These are phyloP conservation scores for Actinomortierella wolfii DNA, from an alignment of 371 early-diverging fungal species.

Conservation along the genomic window DNA sequence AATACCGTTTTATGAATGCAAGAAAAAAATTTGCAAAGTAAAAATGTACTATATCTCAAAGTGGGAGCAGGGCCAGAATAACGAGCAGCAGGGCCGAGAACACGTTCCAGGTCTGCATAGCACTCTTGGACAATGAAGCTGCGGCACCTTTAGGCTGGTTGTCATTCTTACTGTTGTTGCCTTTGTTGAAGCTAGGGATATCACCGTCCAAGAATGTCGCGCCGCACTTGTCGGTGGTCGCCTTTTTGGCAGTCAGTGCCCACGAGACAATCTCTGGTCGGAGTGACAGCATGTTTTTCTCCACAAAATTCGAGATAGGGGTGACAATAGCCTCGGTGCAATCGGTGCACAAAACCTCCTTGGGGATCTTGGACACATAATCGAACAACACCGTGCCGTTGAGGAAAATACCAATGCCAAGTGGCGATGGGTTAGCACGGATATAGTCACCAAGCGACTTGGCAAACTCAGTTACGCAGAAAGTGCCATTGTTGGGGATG, in stretches of 20 bases:
- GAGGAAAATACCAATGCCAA: slow-evolving; percentile 19
- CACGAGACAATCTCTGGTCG: slow-evolving; percentile 6
- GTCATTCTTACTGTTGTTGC: too few species aligned
- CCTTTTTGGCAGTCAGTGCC: slow-evolving; percentile 1
- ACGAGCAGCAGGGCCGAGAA: too few species aligned
- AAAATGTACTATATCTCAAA: too few species aligned
- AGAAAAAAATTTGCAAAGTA: too few species aligned
- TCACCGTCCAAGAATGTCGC: too few species aligned
- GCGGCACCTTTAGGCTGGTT: too few species aligned
- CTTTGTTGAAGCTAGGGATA: too few species aligned
- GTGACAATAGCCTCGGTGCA: slow-evolving; percentile 46
- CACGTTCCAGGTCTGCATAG: too few species aligned
- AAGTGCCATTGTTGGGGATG: slow-evolving; percentile 28
- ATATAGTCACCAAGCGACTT: slow-evolving; percentile 17
- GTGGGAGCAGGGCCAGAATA: too few species aligned
- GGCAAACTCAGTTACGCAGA: slow-evolving; percentile 22
- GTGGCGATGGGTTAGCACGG: slow-evolving; percentile 17
- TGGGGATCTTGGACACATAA: slow-evolving; percentile 27
- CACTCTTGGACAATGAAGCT: too few species aligned
- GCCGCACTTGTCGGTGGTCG: too few species aligned
- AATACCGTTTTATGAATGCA: too few species aligned
- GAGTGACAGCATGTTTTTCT: slow-evolving; percentile 11
- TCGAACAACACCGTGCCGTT: slow-evolving; percentile 14
- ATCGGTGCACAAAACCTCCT: slow-evolving; percentile 25
- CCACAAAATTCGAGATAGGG: slow-evolving; percentile 24